These are phyloP conservation scores for Physcomitrellopsis africana DNA, from an alignment of 225 moss, liverwort and hornwort species.

Conservation along the genomic window DNA sequence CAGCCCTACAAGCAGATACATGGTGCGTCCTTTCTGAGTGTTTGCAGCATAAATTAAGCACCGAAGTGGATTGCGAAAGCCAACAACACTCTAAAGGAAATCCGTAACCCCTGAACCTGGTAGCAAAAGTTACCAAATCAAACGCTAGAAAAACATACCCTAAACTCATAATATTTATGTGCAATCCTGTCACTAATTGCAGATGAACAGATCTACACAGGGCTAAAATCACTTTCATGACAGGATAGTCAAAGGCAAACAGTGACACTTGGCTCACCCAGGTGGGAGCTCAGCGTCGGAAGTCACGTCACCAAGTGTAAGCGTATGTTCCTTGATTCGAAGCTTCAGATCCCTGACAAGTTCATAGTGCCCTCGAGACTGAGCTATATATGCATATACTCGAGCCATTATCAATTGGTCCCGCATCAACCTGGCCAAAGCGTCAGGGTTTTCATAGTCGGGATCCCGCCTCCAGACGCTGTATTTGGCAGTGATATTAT, in stretches of 20 bases:
- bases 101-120: constrained; percentile 11
- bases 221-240: constrained; percentile 10
- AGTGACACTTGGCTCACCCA: constrained; percentile 41
- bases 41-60: constrained; percentile 6
- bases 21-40: neutral
- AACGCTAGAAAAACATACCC: neutral
- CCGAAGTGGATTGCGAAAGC: neutral
- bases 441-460: constrained; percentile 67
- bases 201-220: constrained; percentile 4
- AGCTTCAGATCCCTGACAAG: constrained; percentile 58
- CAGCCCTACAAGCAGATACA: constrained; percentile 47
- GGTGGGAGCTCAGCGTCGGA: constrained; percentile 53
- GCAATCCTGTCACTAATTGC: neutral
- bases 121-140: neutral
- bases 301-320: constrained; percentile 54
- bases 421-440: constrained; percentile 65
- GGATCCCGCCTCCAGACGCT: constrained; percentile 70
- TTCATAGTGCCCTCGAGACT: constrained; percentile 50
- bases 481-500: constrained; percentile 53
- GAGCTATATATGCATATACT: constrained; percentile 57
- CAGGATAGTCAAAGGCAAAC: neutral
- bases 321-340: constrained; percentile 61
- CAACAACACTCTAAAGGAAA: neutral
- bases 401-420: constrained; percentile 76
- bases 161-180: neutral